These are phyloP conservation scores for Cornus kousa DNA, from an alignment of 148 eudicot genomes.

Conservation along the genomic window DNA sequence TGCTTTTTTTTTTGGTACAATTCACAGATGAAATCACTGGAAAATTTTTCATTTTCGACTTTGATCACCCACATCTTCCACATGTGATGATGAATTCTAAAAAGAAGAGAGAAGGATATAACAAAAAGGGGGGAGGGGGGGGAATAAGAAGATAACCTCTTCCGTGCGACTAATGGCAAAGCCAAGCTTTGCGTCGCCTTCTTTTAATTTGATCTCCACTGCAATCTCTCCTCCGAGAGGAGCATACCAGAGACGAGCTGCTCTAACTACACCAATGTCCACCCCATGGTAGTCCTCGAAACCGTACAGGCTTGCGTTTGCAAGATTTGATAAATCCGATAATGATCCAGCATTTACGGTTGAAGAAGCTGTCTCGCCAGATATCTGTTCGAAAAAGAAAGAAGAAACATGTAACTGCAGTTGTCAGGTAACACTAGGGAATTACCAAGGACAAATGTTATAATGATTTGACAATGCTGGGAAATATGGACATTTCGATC, in stretches of 20 bases:
- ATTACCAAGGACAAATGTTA: background rate
- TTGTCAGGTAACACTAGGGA: background rate
- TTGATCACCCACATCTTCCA: too few relatives aligned
- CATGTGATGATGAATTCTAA: too few relatives aligned
- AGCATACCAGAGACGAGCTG: constrained; percentile 84
- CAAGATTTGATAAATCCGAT: constrained; percentile 70
- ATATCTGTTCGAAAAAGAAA: constrained; percentile 42
- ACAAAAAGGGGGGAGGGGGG: too few relatives aligned
- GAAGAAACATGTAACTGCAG: background rate
- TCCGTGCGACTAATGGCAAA: constrained; percentile 75
- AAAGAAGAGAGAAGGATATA: too few relatives aligned
- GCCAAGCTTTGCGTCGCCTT: constrained; percentile 64
- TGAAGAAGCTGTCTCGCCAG: constrained; percentile 80
- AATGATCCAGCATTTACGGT: constrained; percentile 68
- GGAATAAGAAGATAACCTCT: constrained; percentile 38
- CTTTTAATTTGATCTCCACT: constrained; percentile 53
- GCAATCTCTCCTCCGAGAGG: constrained; percentile 60
- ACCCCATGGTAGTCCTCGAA: constrained; percentile 92
- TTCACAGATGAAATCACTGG: too few relatives aligned
- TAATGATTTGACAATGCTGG: background rate
- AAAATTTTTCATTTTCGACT: too few relatives aligned
- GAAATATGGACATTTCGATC: background rate
- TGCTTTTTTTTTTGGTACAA: too few relatives aligned
- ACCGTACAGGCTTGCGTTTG: constrained; percentile 75
- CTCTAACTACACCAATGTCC: constrained; percentile 81